Conservation (phyloP, 768 basidiomycete genomes). For the Clitopilus passeckerianus region DNA sequence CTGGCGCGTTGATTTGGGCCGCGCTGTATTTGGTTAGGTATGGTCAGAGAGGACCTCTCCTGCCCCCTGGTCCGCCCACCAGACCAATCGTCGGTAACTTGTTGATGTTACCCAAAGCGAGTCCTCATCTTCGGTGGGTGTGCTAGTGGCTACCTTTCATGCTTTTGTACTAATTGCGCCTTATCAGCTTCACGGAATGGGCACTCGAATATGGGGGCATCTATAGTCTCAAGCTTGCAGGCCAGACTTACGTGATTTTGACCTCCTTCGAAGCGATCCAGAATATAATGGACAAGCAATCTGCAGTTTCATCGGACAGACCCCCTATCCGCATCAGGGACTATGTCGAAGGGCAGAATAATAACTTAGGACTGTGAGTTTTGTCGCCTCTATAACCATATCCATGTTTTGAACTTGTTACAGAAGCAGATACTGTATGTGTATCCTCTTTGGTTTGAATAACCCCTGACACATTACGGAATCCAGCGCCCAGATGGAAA, state of each 20-base stretch:
- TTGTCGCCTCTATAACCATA: background rate
- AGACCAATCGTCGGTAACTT: constrained; percentile 17
- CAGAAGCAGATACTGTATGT: too few relatives aligned
- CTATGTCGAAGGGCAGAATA: background rate
- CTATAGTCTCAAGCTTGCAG: background rate
- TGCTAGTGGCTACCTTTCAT: background rate
- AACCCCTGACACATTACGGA: background rate
- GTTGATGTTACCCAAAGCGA: constrained; percentile 14
- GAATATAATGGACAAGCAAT: background rate
- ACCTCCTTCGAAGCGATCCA: background rate
- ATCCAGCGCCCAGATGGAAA: background rate
- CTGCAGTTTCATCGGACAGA: background rate
- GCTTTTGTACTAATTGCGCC: background rate
- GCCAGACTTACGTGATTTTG: background rate
- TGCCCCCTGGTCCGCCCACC: constrained; percentile 20
- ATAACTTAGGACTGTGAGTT: background rate
- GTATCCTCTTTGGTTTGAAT: too few relatives aligned
- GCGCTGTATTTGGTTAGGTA: background rate
- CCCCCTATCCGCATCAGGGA: background rate
- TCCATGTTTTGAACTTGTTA: background rate
- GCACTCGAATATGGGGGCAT: constrained; percentile 10
- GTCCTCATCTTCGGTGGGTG: background rate
- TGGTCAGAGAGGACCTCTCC: constrained; percentile 8
- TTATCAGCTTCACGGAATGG: constrained; percentile 8
- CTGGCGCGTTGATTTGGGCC: background rate